Conservation (phyloP, 192 early-diverging fungal genomes). For the Coemansia sp. region DNA sequence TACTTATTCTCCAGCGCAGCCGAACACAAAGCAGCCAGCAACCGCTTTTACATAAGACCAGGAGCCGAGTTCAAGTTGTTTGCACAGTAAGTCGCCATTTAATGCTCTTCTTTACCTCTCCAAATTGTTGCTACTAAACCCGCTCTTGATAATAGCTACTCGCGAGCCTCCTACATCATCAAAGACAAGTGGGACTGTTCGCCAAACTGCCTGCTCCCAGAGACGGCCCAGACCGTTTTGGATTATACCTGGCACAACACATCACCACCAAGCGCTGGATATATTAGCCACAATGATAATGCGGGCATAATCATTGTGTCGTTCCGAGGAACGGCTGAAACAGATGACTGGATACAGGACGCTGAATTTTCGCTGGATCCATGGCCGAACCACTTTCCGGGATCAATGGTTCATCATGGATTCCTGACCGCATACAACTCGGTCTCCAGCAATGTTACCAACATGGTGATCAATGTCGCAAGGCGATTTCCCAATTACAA, state of each 20-base stretch:
- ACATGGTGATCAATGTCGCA: constrained; percentile 11
- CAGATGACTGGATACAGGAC: constrained; percentile 45
- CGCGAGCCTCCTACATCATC: constrained; percentile 34
- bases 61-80: constrained; percentile 47
- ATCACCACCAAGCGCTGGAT: constrained; percentile 40
- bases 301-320: constrained; percentile 32
- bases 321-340: constrained; percentile 39
- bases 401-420: constrained; percentile 51
- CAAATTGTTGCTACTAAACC: neutral
- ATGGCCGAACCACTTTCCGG: constrained; percentile 45
- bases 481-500: constrained; percentile 29
- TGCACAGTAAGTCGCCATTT: constrained; percentile 43
- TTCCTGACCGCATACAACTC: constrained; percentile 46
- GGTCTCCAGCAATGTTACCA: constrained; percentile 24
- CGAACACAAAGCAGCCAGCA: neutral
- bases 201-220: constrained; percentile 22
- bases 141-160: constrained; percentile 26
- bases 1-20: constrained; percentile 6
- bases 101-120: neutral
- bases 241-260: constrained; percentile 47
- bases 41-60: constrained; percentile 12
- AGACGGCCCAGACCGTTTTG: constrained; percentile 26
- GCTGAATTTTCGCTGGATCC: constrained; percentile 45
- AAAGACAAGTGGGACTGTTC: constrained; percentile 25
- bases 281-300: constrained; percentile 32